A percentile compares a stretch with the other conserved stretches of the same genome.
These are phyloP conservation scores for Tylopilus rubrobrunneus DNA, from an alignment of 768 basidiomycete genomes.

Conservation along the genomic window DNA sequence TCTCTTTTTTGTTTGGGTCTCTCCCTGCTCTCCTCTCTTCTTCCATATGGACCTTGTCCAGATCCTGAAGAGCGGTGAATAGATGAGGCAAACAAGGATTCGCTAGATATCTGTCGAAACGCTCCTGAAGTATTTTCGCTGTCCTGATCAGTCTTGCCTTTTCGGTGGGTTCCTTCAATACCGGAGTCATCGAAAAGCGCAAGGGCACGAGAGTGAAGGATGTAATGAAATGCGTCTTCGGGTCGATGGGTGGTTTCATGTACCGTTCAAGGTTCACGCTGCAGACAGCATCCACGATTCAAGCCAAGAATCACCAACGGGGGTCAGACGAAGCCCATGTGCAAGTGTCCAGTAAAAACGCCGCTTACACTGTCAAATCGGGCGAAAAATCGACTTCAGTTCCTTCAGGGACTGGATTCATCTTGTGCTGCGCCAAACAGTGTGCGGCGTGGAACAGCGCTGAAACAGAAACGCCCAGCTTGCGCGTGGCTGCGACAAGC, in stretches of 20 bases:
- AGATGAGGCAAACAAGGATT: conserved; percentile 17
- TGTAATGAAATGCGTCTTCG: conserved; percentile 17
- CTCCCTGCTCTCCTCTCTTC: too few relatives aligned
- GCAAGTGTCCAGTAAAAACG: background rate
- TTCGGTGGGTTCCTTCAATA: conserved; percentile 6
- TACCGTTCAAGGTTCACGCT: conserved; percentile 19
- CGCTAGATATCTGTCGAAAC: conserved; percentile 7
- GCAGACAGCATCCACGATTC: too few relatives aligned
- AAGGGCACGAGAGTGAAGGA: conserved; percentile 11
- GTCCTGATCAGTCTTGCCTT: conserved; percentile 13
- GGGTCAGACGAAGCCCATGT: background rate
- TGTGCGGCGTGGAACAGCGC: conserved; percentile 22
- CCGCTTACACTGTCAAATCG: conserved; percentile 10
- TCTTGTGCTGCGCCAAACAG: conserved; percentile 18
- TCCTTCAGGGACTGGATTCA: conserved; percentile 14
- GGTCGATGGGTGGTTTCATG: conserved; percentile 16
- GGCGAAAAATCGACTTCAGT: conserved; percentile 19
- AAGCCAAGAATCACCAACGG: background rate
- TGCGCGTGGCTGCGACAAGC: conserved; percentile 9
- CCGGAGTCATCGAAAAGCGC: conserved; percentile 15
- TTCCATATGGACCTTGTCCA: too few relatives aligned
- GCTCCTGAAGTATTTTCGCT: conserved; percentile 9
- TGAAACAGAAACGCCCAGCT: conserved; percentile 11
- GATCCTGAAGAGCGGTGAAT: background rate
- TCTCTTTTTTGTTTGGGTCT: background rate